These are phyloP conservation scores for Pseudotsuga menziesii DNA, from an alignment of 75 land plant species.

Conservation along the genomic window DNA sequence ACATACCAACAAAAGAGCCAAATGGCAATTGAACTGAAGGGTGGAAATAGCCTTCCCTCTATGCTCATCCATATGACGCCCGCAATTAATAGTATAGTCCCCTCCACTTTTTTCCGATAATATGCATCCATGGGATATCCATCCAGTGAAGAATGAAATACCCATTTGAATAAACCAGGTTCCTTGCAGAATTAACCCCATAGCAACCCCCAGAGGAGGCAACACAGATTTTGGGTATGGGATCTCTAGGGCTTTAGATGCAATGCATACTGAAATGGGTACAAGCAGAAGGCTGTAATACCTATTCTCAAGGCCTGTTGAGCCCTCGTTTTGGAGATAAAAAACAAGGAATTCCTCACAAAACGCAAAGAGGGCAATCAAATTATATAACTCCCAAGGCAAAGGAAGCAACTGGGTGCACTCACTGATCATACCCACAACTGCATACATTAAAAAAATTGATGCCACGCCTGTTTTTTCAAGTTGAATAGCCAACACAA, in stretches of 20 bases:
- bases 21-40: constrained; percentile 86
- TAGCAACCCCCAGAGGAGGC: constrained; percentile 45
- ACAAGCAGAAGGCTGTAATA: constrained; percentile 70
- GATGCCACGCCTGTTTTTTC: constrained; percentile 12
- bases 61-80: constrained; percentile 39
- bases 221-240: constrained; percentile 28
- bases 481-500: constrained; percentile 1
- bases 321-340: constrained; percentile 48
- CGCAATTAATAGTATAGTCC: constrained; percentile 65
- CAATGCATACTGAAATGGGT: constrained; percentile 53
- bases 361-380: constrained; percentile 46
- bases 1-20: constrained; percentile 60
- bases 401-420: constrained; percentile 7
- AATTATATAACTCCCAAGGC: constrained; percentile 2
- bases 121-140: constrained; percentile 58
- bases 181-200: constrained; percentile 75
- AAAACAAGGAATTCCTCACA: constrained; percentile 64
- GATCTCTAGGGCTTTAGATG: constrained; percentile 45
- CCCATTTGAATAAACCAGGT: constrained; percentile 95
- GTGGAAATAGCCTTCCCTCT: constrained; percentile 77
- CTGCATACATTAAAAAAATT: constrained; percentile 4
- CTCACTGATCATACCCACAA: constrained; percentile 2
- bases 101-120: constrained; percentile 55
- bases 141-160: constrained; percentile 50
- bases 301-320: constrained; percentile 68